phyloP scores from a whole-genome alignment of 2,329 filamentous ascomycete genomes.

The Trichoderma afroharzianum region DNA sequence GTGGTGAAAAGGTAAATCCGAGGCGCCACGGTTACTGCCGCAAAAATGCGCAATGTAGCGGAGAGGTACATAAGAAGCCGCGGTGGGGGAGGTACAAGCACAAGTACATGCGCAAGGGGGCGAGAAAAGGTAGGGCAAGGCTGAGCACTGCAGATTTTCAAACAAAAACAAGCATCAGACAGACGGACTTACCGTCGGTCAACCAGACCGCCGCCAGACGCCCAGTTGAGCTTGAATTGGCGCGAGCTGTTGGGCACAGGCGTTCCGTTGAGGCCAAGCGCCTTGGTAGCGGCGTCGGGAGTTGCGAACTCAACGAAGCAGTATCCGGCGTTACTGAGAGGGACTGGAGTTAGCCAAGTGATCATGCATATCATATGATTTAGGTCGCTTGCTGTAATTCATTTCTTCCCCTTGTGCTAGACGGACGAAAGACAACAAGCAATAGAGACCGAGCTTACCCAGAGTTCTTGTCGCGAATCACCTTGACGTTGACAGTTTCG shows the following conservation, averaged over 20 bases:
- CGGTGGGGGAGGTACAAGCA: neutral
- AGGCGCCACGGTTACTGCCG: conserved; percentile 3
- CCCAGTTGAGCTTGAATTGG: conserved; percentile 99
- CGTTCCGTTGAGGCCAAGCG: conserved; percentile 82
- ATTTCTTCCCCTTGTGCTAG: neutral
- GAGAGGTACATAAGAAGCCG: neutral
- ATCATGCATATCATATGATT: neutral
- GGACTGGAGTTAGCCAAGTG: neutral
- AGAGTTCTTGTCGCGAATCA: conserved; percentile 98
- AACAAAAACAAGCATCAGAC: neutral
- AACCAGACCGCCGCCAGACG: conserved; percentile 89
- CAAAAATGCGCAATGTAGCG: conserved; percentile 8
- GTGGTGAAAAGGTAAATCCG: conserved; percentile 18
- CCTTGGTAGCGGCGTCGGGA: conserved; percentile 83
- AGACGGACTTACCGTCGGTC: conserved; percentile 70
- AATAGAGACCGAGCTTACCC: conserved; percentile 58
- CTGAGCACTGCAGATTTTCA: neutral
- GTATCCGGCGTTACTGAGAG: conserved; percentile 84
- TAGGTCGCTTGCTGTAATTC: neutral
- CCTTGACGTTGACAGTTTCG: conserved; percentile 96
- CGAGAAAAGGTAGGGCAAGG: neutral
- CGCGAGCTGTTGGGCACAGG: conserved; percentile 91
- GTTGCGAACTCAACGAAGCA: conserved; percentile 93
- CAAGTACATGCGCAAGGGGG: neutral
- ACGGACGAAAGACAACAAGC: neutral